phyloP scores from a whole-genome alignment of 192 early-diverging fungal species.

The Spizellomyces sp. region DNA sequence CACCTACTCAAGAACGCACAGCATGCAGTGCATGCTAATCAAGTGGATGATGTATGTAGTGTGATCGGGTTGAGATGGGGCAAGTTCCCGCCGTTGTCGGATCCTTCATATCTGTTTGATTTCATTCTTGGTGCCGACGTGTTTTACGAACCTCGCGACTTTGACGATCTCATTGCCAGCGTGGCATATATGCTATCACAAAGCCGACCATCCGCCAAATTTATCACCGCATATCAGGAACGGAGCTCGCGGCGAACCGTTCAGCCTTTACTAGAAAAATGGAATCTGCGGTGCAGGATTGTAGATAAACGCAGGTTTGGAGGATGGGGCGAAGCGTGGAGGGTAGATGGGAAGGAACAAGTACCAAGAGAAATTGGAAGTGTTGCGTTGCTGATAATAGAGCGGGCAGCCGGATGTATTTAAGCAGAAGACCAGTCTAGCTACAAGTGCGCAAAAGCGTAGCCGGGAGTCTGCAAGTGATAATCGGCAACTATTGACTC shows the following conservation, averaged over 20 bases:
- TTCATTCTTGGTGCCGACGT: slow-evolving; percentile 50
- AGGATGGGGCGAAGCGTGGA: slow-evolving; percentile 22
- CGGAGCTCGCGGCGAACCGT: slow-evolving; percentile 66
- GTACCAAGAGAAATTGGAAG: slow-evolving; percentile 16
- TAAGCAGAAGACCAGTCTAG: too few species aligned
- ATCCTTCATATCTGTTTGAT: slow-evolving; percentile 16
- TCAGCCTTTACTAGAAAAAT: slow-evolving; percentile 63
- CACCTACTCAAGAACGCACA: slow-evolving; percentile 44
- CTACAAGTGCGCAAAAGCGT: too few species aligned
- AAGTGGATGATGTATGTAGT: slow-evolving; percentile 1
- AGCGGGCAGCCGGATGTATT: neutral
- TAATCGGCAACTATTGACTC: too few species aligned
- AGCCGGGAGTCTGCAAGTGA: too few species aligned
- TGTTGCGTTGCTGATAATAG: slow-evolving; percentile 20
- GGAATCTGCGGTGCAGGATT: slow-evolving; percentile 39
- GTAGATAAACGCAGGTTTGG: slow-evolving; percentile 20
- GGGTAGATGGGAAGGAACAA: neutral
- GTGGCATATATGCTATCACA: slow-evolving; percentile 58
- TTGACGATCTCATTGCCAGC: slow-evolving; percentile 67
- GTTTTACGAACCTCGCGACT: slow-evolving; percentile 49
- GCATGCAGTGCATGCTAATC: slow-evolving; percentile 17
- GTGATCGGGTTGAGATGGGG: slow-evolving; percentile 23
- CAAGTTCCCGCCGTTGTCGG: slow-evolving; percentile 6
- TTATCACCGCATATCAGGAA: slow-evolving; percentile 77
- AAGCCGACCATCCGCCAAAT: slow-evolving; percentile 39